Evolutionary conservation across 208 protist species (phyloP), one percentile per base, ranked within the genome.

Genomic region (Acanthamoeba sp.): DNA sequence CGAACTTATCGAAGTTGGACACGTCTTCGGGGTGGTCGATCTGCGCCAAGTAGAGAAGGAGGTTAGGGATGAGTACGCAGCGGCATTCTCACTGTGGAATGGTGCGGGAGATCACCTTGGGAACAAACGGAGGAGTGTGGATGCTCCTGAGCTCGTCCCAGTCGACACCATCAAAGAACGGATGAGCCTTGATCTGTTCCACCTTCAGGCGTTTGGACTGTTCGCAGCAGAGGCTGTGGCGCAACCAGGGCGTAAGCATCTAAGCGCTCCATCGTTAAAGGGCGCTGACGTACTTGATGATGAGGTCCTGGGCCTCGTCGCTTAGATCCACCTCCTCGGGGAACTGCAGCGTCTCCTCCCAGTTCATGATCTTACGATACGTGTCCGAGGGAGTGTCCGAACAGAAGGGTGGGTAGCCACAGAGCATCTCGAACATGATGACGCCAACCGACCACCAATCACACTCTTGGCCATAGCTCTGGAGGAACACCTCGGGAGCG

Each of bases 371-470:
- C 73, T 99, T 99, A 42, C 98, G 96, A 90, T 98, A 99, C 7
- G 98, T 99, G 1, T 98, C 96, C 90, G 97, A 97, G 0, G 97
- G 94, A 36, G 99, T 98, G 52, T 98, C 97, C 1, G 98, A 98
- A 94, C 98, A 99, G 91, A 99, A 99, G 6, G 99, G 99, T 7
- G 98, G 98, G 69, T 99, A 99, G 42, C 98, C 98, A 84, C 98
- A 99, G 7, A 99, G 94, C 98, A 99, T 99, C 73, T 95, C 98
- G 96, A 99, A 99, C 98, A 99, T 99, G 93, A 99, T 99, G 5
- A 99, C 98, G 32, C 99, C 99, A 1, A 99, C 98, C 14, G 98
- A 99, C 99, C 99, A 99, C 99, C 99, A 99, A 93, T 99, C 99
- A 95, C 98, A 99, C 94, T 98, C 98, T 7, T 98, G 93, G 62